Base-by-base conservation (phyloP, 2,329 filamentous ascomycete species). In the Pezicula radicicola region DNA sequence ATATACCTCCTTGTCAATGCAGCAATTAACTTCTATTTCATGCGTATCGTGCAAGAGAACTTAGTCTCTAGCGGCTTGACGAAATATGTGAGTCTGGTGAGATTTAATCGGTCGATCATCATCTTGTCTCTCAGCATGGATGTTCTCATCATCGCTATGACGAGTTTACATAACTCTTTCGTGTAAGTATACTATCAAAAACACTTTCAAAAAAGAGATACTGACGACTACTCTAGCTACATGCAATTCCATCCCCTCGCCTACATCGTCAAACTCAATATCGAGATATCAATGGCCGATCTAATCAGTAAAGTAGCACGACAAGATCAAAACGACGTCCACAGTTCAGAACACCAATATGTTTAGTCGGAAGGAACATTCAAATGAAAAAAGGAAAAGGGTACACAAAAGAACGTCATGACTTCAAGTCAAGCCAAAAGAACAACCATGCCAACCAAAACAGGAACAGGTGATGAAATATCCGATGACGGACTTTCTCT, bases 21-120 rank as follows among this genome's bases (percentile, higher is more conserved):
- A 2, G 66, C 61, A 0, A 68, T 81, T 12, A 81, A 80, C 52
- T 74, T 69, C 63, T 79, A 76, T 57, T 81, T 81, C 59, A 62
- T 80, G 1, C 59, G 57, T n/a, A 68, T 64, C 5, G 71, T 73
- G 40, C 68, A 68, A 51, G 56, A 61, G 9, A 55, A 68, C 3
- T 65, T 73, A 6, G 63, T 74, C 8, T 49, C 69, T 45, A 50
- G 55, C 39, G 70, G 70, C 4, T 60, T 73, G 3, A 66, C 61
- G 2, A 74, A 74, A 54, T 73, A 73, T 51, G 48, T 60, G 28
- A 66, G 65, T 0, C 63, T 72, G 1, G 66, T 71, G 2, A 63
- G 63, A 33, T 73, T 73, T 57, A 73, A 73, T 53, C 64, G 65
- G 2, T 64, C 65, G 21, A 64, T 72, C 10, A 70, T 73, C 59